Evolutionary conservation across 75 land plant species (phyloP), one percentile per base, ranked within the genome.

Genomic region (Sequoiadendron giganteum): DNA sequence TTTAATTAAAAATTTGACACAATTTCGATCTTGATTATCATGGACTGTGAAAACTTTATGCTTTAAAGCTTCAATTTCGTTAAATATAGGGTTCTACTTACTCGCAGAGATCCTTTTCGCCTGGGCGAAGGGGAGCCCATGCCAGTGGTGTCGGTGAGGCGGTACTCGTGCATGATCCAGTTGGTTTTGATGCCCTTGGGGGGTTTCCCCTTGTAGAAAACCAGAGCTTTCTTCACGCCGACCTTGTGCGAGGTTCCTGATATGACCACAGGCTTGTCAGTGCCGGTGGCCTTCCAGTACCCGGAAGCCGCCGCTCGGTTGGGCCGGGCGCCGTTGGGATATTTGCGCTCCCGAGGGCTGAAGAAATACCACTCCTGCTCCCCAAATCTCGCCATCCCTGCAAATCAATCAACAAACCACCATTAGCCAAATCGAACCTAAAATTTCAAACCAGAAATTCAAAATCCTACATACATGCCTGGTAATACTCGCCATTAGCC

Each of bases 91-190:
- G 49, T 5, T 2, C 30, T n/a, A 82, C 84, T 82, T 89, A 93
- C 94, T 89, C 92, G 88, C 72, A 93, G 36, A 16, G 91, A 91
- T 81, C 87, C 89, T 58, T 93, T 93, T 76, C 91, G 91, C 73
- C 80, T 87, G 14, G 76, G 90, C 28, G 89, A 88, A 16, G 70
- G 83, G 9, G 34, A 82, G 3, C 42, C 0, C 21, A 85, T 85
- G 85, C 88, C 86, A 2, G 76, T 36, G 18, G 49, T 3, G 7
- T 92, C 93, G 3, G 87, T 73, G 19, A 93, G 89, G 48, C 94
- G 56, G 65, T 93, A 93, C n/a, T 93, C 94, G 83, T 93, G 93
- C 94, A 93, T 92, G 56, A 92, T 93, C 94, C 94, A 93, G 87
- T 90, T 89, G 49, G 93, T 93, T 70, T 92, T 93, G 61, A 92